Evolutionary conservation across 169 alveolate species (phyloP), one percentile per base, ranked within the genome.

Genomic region (Plasmodium coatneyi): DNA sequence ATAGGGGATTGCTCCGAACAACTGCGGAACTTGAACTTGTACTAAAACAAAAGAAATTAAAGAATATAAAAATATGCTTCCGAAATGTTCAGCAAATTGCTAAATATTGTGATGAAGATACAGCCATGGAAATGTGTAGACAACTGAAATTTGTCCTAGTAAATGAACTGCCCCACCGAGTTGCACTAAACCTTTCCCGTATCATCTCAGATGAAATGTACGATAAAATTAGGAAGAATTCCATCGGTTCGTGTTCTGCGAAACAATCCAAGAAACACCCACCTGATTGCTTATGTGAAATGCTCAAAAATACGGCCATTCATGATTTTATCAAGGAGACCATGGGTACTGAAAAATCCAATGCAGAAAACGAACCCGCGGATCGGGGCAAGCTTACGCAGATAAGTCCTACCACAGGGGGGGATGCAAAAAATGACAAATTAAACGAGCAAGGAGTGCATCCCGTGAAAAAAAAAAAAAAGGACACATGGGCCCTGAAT

Each of bases 61-160:
- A 78, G 43, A 86, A 46, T 22, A 60, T 19, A 52, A 25, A 52
- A 76, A 74, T 74, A 16, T 72, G 56, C 30, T 34, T 86, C 16
- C 60, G 76, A 49, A 86, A 49, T 54, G 43, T 86, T 49, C 32
- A 12, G 34, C 36, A 86, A 74, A 76, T 86, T 52, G 93, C 80
- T 34, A 74, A 86, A 52, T 49, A 74, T 46, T 86, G 93, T 43
- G 93, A 86, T 54, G 79, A 86, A 76, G 84, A 86, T 32, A 74
- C 86, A 4, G 80, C 86, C 43, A 76, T 28, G 36, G 86, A 86
- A 76, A 10, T 86, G 60, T 43, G 54, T 12, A 49, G 10, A 19
- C 54, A 19, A 86, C 25, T 86, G 36, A 86, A 86, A 76, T 22
- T 30, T 70, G 82, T 86, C n/a, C 28, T 86, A 6, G 66, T 86